phyloP scores from a whole-genome alignment of 1,139 yeast genomes.

The Geotrichum citri-aurantii region DNA sequence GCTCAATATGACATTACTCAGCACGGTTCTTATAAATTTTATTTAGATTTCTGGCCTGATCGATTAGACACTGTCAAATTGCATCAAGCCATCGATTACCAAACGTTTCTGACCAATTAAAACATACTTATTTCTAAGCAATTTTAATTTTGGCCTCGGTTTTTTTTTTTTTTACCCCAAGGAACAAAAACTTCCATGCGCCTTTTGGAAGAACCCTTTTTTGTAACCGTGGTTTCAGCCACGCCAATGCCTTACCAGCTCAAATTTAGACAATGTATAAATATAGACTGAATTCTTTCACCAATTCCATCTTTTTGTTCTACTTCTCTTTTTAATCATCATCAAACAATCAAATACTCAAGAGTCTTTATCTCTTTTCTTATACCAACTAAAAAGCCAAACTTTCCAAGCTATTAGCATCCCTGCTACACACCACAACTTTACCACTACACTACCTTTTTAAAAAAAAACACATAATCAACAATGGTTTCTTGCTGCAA shows the following conservation, averaged over 20 bases:
- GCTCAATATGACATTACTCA: not conserved
- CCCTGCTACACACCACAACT: not conserved
- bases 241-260: not conserved
- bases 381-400: not conserved
- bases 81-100: not conserved
- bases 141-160: too few relatives aligned
- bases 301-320: too few relatives aligned
- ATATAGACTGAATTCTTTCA: not conserved
- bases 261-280: not conserved
- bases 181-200: not conserved
- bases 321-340: not conserved
- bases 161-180: not conserved
- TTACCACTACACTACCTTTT: not conserved
- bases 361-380: not conserved
- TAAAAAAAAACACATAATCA: not conserved
- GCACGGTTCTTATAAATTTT: too few relatives aligned
- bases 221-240: not conserved
- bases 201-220: not conserved
- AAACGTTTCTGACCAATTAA: not conserved
- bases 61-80: not conserved
- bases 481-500: slow-evolving; percentile 10
- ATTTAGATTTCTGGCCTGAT: not conserved
- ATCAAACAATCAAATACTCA: not conserved
- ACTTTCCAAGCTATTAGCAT: not conserved
- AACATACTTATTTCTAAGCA: not conserved